Conservation (phyloP, 164 flowering plant species). For the Houttuynia cordata region DNA sequence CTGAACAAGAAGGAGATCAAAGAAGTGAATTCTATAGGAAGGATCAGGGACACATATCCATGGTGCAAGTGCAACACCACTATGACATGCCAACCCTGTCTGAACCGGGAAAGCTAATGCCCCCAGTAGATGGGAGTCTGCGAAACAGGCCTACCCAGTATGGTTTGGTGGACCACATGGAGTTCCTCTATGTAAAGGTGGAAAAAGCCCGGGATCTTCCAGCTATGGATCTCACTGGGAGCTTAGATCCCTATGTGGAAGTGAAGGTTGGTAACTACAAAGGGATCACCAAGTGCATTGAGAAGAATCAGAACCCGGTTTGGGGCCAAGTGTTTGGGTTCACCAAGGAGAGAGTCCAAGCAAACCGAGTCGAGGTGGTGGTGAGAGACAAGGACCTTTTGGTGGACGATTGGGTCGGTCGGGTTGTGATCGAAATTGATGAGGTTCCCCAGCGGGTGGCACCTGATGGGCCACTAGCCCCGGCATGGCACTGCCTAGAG, state of each 20-base stretch:
- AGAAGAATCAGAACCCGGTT: conserved; percentile 67
- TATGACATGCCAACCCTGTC: neutral
- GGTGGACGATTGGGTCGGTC: conserved; percentile 74
- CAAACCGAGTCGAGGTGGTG: conserved; percentile 40
- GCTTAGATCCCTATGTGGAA: conserved; percentile 78
- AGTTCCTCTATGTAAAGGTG: conserved; percentile 57
- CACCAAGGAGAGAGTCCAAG: conserved; percentile 50
- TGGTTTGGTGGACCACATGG: conserved; percentile 76
- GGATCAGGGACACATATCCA: conserved; percentile 51
- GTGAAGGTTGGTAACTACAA: conserved; percentile 84
- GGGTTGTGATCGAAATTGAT: conserved; percentile 33
- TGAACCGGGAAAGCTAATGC: neutral
- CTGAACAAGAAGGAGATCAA: conserved; percentile 12
- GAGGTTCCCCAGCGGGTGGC: conserved; percentile 78
- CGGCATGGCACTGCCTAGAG: conserved; percentile 68
- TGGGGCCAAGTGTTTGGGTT: conserved; percentile 71
- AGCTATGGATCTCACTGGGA: conserved; percentile 56
- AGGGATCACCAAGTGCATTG: conserved; percentile 50
- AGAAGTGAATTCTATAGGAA: conserved; percentile 34
- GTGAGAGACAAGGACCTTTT: conserved; percentile 63
- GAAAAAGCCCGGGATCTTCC: conserved; percentile 78
- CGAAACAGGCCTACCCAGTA: conserved; percentile 21
- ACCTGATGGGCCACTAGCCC: conserved; percentile 86
- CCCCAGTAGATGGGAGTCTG: neutral
- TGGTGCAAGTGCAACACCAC: conserved; percentile 24